Conservation (phyloP, 768 basidiomycete genomes). For the Tulasnella calospora region DNA sequence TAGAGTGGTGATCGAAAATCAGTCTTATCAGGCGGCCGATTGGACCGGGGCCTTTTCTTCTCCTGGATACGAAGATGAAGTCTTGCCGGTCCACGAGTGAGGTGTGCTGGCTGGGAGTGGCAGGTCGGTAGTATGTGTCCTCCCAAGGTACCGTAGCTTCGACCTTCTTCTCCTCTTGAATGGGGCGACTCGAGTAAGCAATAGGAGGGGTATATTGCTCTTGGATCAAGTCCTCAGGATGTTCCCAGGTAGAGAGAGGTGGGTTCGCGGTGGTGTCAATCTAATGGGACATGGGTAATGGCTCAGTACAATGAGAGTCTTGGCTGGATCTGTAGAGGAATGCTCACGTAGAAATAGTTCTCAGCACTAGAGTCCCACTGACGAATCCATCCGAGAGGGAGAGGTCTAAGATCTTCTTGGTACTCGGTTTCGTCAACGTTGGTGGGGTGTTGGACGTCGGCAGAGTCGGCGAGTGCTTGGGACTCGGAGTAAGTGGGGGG, state of each 20-base stretch:
- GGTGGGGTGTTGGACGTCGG: neutral
- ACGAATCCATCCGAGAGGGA: neutral
- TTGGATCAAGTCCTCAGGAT: neutral
- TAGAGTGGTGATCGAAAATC: neutral
- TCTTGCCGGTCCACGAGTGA: neutral
- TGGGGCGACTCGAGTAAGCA: neutral
- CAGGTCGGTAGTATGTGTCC: neutral
- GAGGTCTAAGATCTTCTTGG: neutral
- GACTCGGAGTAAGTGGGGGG: neutral
- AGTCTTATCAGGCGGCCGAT: neutral
- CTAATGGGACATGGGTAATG: neutral
- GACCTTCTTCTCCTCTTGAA: neutral
- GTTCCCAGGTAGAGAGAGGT: neutral
- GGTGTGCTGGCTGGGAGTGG: neutral
- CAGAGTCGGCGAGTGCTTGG: neutral
- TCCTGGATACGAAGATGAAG: neutral
- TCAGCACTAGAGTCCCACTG: neutral
- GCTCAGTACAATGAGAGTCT: neutral
- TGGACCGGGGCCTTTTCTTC: neutral
- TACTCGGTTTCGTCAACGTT: neutral
- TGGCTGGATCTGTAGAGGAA: neutral
- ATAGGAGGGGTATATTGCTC: neutral
- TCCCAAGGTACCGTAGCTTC: neutral
- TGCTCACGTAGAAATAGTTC: neutral
- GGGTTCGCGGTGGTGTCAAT: neutral